phyloP scores from a whole-genome alignment of 2,329 filamentous ascomycete genomes.

The Penicillium sp. region DNA sequence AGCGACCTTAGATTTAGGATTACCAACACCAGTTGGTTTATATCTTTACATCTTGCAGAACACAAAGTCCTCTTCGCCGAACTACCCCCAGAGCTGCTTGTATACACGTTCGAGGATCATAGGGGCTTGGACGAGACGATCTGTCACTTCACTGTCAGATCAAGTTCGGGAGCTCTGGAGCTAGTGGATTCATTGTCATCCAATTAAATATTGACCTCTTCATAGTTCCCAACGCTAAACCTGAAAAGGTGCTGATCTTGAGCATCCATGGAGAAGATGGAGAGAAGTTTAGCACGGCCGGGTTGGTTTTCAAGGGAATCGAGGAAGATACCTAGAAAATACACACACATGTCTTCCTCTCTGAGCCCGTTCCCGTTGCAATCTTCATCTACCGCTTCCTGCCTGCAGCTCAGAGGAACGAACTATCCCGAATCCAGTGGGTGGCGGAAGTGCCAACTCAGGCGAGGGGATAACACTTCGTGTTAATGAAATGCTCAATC shows the following conservation, averaged over 20 bases:
- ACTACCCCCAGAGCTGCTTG: neutral
- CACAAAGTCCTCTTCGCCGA: constrained; percentile 1
- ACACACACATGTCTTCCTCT: too few relatives aligned
- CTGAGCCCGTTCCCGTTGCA: neutral
- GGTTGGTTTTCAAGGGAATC: neutral
- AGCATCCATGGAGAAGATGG: neutral
- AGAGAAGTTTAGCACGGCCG: constrained; percentile 3
- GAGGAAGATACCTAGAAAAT: too few relatives aligned
- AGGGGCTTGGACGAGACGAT: constrained; percentile 30
- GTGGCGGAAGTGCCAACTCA: too few relatives aligned
- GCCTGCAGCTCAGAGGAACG: neutral
- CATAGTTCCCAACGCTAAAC: neutral
- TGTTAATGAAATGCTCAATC: too few relatives aligned
- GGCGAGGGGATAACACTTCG: too few relatives aligned
- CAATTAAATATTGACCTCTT: neutral
- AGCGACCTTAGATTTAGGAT: too few relatives aligned
- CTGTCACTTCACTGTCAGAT: constrained; percentile 25
- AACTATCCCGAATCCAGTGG: neutral
- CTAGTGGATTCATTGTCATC: neutral
- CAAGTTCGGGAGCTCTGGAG: neutral
- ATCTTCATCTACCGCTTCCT: neutral
- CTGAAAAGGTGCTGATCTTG: neutral
- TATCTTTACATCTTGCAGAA: neutral
- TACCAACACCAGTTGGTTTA: too few relatives aligned
- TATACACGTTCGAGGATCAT: constrained; percentile 22